Percentiles rank a stretch among this genome's conserved stretches.
Conservation (phyloP, 2,329 filamentous ascomycete genomes). For the Botryotinia calthae region DNA sequence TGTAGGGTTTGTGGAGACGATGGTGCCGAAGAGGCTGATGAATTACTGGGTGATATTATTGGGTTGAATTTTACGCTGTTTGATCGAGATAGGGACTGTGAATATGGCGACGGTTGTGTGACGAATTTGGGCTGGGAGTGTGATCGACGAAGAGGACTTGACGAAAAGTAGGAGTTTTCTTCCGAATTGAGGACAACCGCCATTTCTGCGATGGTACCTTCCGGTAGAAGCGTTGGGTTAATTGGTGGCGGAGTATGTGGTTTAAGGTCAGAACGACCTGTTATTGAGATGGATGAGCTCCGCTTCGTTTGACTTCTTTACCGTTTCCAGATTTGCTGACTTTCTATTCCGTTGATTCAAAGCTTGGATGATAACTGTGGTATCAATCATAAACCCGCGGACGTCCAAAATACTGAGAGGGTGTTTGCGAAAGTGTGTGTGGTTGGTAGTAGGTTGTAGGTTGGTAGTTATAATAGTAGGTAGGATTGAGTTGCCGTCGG, state of each 20-base stretch:
- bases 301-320: slow-evolving; percentile 8
- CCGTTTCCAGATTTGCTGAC: neutral
- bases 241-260: slow-evolving; percentile 13
- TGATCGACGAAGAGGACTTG: slow-evolving; percentile 55
- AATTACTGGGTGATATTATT: slow-evolving; percentile 32
- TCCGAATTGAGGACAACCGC: slow-evolving; percentile 45
- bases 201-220: slow-evolving; percentile 29
- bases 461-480: neutral
- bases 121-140: slow-evolving; percentile 59
- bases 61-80: slow-evolving; percentile 34
- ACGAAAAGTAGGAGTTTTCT: slow-evolving; percentile 55
- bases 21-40: slow-evolving; percentile 50
- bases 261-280: slow-evolving; percentile 19
- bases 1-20: slow-evolving; percentile 55
- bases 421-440: neutral
- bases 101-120: slow-evolving; percentile 48
- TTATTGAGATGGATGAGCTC: neutral
- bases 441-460: neutral
- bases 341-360: neutral
- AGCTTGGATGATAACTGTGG: neutral
- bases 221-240: neutral
- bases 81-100: slow-evolving; percentile 48
- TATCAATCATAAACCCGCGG: slow-evolving; percentile 2
- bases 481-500: neutral
- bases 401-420: neutral